Conservation (phyloP, 75 land plant species). For the Larix kaempferi region DNA sequence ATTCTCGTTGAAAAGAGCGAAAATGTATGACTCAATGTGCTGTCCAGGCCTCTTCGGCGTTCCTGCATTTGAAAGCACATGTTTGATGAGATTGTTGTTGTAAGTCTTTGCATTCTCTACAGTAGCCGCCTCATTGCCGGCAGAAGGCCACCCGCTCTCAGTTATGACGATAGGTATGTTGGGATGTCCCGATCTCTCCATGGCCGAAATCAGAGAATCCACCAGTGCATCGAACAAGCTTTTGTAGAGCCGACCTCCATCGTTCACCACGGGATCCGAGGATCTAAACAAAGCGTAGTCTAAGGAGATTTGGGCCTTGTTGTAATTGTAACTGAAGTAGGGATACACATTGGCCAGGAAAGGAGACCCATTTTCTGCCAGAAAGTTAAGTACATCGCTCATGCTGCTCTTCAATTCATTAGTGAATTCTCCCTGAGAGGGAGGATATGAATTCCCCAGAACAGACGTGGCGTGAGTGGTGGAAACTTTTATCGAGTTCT, state of each 20-base stretch:
- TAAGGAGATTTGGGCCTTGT: slow-evolving; percentile 6
- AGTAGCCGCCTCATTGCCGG: slow-evolving; percentile 22
- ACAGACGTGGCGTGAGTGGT: slow-evolving; percentile 26
- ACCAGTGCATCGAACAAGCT: slow-evolving; percentile 43
- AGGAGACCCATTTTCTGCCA: slow-evolving; percentile 9
- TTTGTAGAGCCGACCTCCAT: slow-evolving; percentile 8
- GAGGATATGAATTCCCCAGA: slow-evolving; percentile 34
- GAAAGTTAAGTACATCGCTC: slow-evolving; percentile 11
- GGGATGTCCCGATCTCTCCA: slow-evolving; percentile 22
- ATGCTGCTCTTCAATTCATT: background rate
- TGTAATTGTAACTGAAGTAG: slow-evolving; percentile 28
- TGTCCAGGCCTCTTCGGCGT: slow-evolving; percentile 41
- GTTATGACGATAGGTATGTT: slow-evolving; percentile 20
- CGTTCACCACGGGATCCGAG: slow-evolving; percentile 15
- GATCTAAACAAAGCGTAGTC: slow-evolving; percentile 24
- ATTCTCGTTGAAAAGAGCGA: slow-evolving; percentile 57
- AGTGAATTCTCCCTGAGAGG: slow-evolving; percentile 25
- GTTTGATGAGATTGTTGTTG: slow-evolving; percentile 29
- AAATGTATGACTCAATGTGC: slow-evolving; percentile 34
- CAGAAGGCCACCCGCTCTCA: slow-evolving; percentile 56
- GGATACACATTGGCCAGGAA: slow-evolving; percentile 50
- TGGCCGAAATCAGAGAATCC: slow-evolving; percentile 33
- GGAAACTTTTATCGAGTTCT: slow-evolving; percentile 20
- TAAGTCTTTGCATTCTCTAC: slow-evolving; percentile 35
- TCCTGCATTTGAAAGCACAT: slow-evolving; percentile 19